Evolutionary conservation across 2,329 filamentous ascomycete species (phyloP).

Genomic region (Hypoxylon sp.): DNA sequence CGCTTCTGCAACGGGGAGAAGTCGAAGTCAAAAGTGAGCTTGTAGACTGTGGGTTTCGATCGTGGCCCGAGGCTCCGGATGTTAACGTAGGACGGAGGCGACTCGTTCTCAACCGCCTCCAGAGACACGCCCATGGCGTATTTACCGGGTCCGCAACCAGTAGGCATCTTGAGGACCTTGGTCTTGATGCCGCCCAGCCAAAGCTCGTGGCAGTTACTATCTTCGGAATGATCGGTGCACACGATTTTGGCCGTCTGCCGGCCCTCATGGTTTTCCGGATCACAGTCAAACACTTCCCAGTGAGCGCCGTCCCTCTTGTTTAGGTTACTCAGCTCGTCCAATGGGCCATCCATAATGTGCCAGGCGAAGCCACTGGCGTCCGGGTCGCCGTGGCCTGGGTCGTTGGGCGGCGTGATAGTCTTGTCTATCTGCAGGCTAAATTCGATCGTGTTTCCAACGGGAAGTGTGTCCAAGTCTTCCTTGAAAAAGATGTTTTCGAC

Average conservation of each 20-base stretch:
- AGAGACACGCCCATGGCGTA: slow-evolving; percentile 56
- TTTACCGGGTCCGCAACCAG: slow-evolving; percentile 56
- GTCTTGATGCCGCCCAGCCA: slow-evolving; percentile 54
- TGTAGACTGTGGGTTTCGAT: slow-evolving; percentile 48
- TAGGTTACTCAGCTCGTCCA: background rate
- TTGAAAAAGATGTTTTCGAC: no score
- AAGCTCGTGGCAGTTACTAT: slow-evolving; percentile 57
- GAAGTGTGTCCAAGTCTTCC: no score
- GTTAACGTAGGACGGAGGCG: slow-evolving; percentile 39
- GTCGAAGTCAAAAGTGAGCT: slow-evolving; percentile 59
- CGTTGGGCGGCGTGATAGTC: no score
- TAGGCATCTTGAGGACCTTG: slow-evolving; percentile 59
- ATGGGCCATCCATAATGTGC: no score
- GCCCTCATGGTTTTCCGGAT: slow-evolving; percentile 48
- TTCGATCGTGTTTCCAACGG: no score
- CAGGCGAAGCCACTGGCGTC: no score
- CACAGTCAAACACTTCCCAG: slow-evolving; percentile 60
- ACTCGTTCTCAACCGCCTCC: slow-evolving; percentile 33
- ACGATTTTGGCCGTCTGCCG: slow-evolving; percentile 56
- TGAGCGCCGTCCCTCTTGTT: slow-evolving; percentile 59
- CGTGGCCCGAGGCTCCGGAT: slow-evolving; percentile 10
- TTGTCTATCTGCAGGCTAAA: no score
- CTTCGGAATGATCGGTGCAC: slow-evolving; percentile 54
- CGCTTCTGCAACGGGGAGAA: slow-evolving; percentile 53
- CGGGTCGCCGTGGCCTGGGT: no score